A percentile compares a stretch with the other conserved stretches of the same genome.
Conservation (phyloP, 352 stramenopile genomes). For the Phytophthora crassamura region DNA sequence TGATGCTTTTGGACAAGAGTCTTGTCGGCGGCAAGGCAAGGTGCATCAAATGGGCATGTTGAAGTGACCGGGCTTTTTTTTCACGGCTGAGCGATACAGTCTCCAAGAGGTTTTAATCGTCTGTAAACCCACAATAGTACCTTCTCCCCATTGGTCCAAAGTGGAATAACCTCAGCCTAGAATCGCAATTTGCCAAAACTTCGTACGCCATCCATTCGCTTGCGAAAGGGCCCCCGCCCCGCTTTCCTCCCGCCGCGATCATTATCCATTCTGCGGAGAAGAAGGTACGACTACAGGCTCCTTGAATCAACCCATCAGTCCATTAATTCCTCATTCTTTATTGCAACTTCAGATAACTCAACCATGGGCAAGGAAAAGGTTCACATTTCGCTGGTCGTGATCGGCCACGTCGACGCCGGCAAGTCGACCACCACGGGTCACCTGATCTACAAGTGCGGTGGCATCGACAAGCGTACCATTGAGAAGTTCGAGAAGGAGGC, state of each 20-base stretch:
- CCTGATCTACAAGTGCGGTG: slow-evolving; percentile 98
- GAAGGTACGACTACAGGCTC: slow-evolving; percentile 32
- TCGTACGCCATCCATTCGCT: slow-evolving; percentile 45
- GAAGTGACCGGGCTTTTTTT: slow-evolving; percentile 23
- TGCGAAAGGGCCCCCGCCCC: not conserved
- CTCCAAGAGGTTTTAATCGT: slow-evolving; percentile 25
- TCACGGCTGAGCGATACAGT: slow-evolving; percentile 9
- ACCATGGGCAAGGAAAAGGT: slow-evolving; percentile 80
- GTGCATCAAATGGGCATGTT: slow-evolving; percentile 17
- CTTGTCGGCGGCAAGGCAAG: no score
- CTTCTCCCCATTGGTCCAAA: slow-evolving; percentile 22
- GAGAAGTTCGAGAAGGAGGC: slow-evolving; percentile 91
- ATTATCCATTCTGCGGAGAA: slow-evolving; percentile 59
- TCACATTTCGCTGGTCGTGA: slow-evolving; percentile 94
- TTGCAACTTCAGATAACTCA: not conserved
- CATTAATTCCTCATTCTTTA: no score
- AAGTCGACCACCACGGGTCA: slow-evolving; percentile 98
- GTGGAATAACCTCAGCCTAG: slow-evolving; percentile 30
- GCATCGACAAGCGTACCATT: slow-evolving; percentile 97
- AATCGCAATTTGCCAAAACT: slow-evolving; percentile 33
- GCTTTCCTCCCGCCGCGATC: slow-evolving; percentile 26
- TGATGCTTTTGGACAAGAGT: no score
- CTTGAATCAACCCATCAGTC: no score
- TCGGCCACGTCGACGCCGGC: slow-evolving; percentile 97
- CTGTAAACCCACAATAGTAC: slow-evolving; percentile 10